Percentiles rank a stretch among this genome's conserved stretches.
These are phyloP conservation scores for Kwoniella shandongensis DNA, from an alignment of 768 basidiomycete species.

Conservation along the genomic window DNA sequence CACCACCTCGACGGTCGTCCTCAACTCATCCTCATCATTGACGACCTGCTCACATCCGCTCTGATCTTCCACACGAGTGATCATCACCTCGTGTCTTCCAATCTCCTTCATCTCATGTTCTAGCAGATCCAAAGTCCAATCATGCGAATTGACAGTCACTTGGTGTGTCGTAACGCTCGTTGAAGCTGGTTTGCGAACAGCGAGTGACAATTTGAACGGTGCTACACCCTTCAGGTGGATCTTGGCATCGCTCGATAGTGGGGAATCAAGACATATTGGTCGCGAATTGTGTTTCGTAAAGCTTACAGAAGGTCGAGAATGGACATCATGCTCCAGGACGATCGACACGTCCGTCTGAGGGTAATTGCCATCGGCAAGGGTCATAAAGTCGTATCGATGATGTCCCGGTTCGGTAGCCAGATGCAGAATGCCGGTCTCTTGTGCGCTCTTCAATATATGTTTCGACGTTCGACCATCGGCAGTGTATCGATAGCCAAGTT, in stretches of 20 bases:
- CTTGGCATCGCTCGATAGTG: slow-evolving; percentile 68
- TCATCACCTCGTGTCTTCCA: slow-evolving; percentile 74
- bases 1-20: slow-evolving; percentile 73
- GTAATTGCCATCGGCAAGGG: slow-evolving; percentile 76
- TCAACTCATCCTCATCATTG: slow-evolving; percentile 59
- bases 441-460: slow-evolving; percentile 41
- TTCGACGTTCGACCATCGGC: slow-evolving; percentile 24
- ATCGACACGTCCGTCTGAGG: slow-evolving; percentile 57
- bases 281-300: slow-evolving; percentile 70
- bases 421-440: slow-evolving; percentile 44
- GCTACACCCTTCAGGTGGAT: slow-evolving; percentile 79
- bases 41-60: slow-evolving; percentile 73
- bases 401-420: slow-evolving; percentile 69
- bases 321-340: slow-evolving; percentile 81
- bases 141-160: slow-evolving; percentile 47
- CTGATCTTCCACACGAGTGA: slow-evolving; percentile 76
- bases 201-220: slow-evolving; percentile 74
- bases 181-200: slow-evolving; percentile 68
- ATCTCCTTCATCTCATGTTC: slow-evolving; percentile 72
- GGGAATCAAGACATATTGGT: slow-evolving; percentile 69
- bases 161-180: slow-evolving; percentile 62
- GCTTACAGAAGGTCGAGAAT: slow-evolving; percentile 72
- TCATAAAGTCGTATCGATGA: slow-evolving; percentile 86
- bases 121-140: slow-evolving; percentile 71
- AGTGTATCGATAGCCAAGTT: slow-evolving; percentile 84